A percentile compares a stretch with the other conserved stretches of the same genome.
These are phyloP conservation scores for Oryza nivara DNA, from an alignment of 176 grass and related monocot species.

Conservation along the genomic window DNA sequence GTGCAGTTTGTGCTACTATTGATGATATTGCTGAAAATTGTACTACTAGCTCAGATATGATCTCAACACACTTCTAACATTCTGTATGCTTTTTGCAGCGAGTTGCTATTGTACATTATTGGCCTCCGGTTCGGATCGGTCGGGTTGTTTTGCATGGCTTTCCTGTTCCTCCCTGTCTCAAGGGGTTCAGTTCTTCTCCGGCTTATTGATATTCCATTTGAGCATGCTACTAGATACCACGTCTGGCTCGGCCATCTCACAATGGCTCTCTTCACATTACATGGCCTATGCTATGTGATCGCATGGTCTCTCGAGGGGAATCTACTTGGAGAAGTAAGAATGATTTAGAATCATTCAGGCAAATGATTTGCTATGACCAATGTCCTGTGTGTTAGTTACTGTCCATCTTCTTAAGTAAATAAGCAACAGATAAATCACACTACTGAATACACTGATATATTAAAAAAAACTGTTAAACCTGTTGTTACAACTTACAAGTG, in stretches of 20 bases:
- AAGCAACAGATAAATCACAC: neutral
- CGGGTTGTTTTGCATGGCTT: slow-evolving; percentile 84
- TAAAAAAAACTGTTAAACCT: neutral
- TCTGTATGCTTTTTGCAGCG: slow-evolving; percentile 48
- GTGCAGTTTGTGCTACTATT: neutral
- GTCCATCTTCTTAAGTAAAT: slow-evolving; percentile 8
- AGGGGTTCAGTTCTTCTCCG: slow-evolving; percentile 96
- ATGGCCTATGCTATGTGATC: slow-evolving; percentile 68
- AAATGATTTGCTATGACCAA: neutral
- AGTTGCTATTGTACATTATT: slow-evolving; percentile 58
- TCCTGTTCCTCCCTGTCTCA: slow-evolving; percentile 84
- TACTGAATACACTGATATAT: neutral
- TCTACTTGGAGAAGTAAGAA: slow-evolving; percentile 62
- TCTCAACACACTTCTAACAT: slow-evolving; percentile 18
- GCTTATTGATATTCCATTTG: slow-evolving; percentile 92
- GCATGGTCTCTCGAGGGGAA: slow-evolving; percentile 58
- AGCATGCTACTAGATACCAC: slow-evolving; percentile 98
- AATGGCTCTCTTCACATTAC: slow-evolving; percentile 89
- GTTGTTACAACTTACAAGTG: neutral
- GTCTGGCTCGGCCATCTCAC: slow-evolving; percentile 99
- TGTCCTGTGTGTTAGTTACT: neutral
- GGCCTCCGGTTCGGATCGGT: slow-evolving; percentile 68
- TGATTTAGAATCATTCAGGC: neutral
- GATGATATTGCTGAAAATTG: slow-evolving; percentile 12
- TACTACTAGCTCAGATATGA: neutral